These are phyloP conservation scores for Salix viminalis DNA, from an alignment of 345 rosid species.

Conservation along the genomic window DNA sequence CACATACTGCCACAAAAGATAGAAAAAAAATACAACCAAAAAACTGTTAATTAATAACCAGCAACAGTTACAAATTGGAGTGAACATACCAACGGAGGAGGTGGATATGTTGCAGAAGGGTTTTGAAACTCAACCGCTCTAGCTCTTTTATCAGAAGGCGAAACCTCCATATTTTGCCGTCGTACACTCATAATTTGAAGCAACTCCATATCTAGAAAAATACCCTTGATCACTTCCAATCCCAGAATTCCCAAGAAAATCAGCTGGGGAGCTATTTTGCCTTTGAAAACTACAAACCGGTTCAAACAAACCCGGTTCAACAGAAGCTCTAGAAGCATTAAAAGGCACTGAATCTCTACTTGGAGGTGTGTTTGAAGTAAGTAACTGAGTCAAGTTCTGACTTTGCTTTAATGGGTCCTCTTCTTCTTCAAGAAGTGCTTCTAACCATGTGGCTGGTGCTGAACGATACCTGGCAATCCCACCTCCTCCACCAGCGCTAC, in stretches of 20 bases:
- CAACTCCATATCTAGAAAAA: conserved; percentile 43
- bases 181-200: conserved; percentile 43
- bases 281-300: conserved; percentile 36
- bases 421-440: conserved; percentile 62
- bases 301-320: conserved; percentile 31
- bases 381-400: conserved; percentile 64
- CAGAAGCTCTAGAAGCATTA: conserved; percentile 15
- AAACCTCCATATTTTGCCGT: conserved; percentile 39
- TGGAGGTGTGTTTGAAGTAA: conserved; percentile 26
- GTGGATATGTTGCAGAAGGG: conserved; percentile 33
- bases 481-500: conserved; percentile 31
- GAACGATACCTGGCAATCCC: conserved; percentile 63
- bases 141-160: conserved; percentile 42
- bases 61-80: background rate
- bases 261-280: conserved; percentile 72
- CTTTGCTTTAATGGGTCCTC: conserved; percentile 64
- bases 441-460: conserved; percentile 75
- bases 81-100: conserved; percentile 41
- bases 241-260: conserved; percentile 41
- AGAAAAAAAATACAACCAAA: background rate
- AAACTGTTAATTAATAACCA: background rate
- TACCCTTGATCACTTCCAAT: conserved; percentile 38
- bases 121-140: conserved; percentile 37
- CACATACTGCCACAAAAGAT: background rate
- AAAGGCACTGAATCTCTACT: conserved; percentile 36